These are phyloP conservation scores for Hyphopichia homilentoma DNA, from an alignment of 805 yeast genomes.

Conservation along the genomic window DNA sequence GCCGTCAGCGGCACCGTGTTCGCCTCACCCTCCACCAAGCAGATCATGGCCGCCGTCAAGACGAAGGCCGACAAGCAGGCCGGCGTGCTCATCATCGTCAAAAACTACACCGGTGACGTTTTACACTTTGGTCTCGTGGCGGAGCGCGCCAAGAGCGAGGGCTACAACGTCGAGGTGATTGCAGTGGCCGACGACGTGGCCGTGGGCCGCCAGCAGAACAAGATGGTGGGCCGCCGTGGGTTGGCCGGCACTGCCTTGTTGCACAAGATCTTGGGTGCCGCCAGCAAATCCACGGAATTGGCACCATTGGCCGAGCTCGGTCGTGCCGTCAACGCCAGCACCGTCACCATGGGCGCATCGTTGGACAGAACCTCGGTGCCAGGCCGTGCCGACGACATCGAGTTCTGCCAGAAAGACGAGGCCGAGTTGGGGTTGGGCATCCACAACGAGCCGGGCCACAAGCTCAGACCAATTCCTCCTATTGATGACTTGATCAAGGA, in stretches of 20 bases:
- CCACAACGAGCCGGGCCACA: slow-evolving; percentile 87
- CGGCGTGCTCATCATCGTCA: slow-evolving; percentile 78
- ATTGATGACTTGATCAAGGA: slow-evolving; percentile 55
- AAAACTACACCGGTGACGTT: slow-evolving; percentile 93
- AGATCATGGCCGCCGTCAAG: slow-evolving; percentile 67
- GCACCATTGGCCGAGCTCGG: slow-evolving; percentile 58
- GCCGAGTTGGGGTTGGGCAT: slow-evolving; percentile 95
- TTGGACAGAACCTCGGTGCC: slow-evolving; percentile 90
- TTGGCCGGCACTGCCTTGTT: slow-evolving; percentile 87
- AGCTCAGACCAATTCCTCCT: slow-evolving; percentile 63
- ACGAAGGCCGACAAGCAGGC: slow-evolving; percentile 47
- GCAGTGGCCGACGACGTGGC: slow-evolving; percentile 91
- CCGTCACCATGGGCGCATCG: slow-evolving; percentile 87
- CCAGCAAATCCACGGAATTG: slow-evolving; percentile 40
- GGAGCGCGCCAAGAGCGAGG: slow-evolving; percentile 79
- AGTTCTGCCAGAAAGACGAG: slow-evolving; percentile 52
- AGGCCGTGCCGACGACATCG: slow-evolving; percentile 50
- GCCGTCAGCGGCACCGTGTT: slow-evolving; percentile 91
- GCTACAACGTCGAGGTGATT: slow-evolving; percentile 66
- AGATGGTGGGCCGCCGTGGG: slow-evolving; percentile 91
- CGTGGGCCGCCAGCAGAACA: slow-evolving; percentile 86
- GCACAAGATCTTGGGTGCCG: slow-evolving; percentile 83
- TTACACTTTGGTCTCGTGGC: slow-evolving; percentile 89
- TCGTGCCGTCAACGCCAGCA: slow-evolving; percentile 51
- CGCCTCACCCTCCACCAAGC: slow-evolving; percentile 94